Percentiles rank a stretch among this genome's conserved stretches.
Conservation (phyloP, 495 filamentous ascomycete genomes). For the Podospora sp. region DNA sequence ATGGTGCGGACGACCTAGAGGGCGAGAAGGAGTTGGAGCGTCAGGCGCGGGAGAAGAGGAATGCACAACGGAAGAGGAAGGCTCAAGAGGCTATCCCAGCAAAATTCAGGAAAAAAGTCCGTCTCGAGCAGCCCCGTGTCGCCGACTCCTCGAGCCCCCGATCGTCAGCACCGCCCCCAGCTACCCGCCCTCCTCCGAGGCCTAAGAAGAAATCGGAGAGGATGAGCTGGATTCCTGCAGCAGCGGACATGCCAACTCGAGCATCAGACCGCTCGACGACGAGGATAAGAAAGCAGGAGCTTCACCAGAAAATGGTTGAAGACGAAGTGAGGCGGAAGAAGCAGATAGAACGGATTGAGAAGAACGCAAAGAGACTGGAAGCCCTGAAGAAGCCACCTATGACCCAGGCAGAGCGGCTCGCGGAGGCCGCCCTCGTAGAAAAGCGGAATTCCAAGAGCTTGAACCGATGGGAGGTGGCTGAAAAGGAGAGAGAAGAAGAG, state of each 20-base stretch:
- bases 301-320: conserved; percentile 80
- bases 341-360: conserved; percentile 82
- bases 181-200: conserved; percentile 51
- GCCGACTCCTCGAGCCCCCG: conserved; percentile 49
- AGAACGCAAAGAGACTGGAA: conserved; percentile 77
- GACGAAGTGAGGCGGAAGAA: conserved; percentile 78
- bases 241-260: conserved; percentile 77
- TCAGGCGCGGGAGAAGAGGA: conserved; percentile 54
- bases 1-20: conserved; percentile 68
- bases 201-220: conserved; percentile 94
- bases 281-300: conserved; percentile 78
- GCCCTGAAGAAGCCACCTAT: conserved; percentile 73
- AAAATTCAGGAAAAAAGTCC: conserved; percentile 59
- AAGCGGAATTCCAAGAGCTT: conserved; percentile 86
- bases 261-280: conserved; percentile 83
- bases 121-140: conserved; percentile 47
- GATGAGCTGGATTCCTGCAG: conserved; percentile 80
- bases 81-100: conserved; percentile 62
- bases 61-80: conserved; percentile 71
- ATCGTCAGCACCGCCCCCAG: conserved; percentile 36
- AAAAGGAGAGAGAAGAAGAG: conserved; percentile 83
- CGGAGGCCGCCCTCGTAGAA: conserved; percentile 81
- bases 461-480: conserved; percentile 90
- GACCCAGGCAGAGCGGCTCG: conserved; percentile 87
- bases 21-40: conserved; percentile 67